Base-by-base conservation (phyloP, 441 rosid species). In the Syzygium malaccense region DNA sequence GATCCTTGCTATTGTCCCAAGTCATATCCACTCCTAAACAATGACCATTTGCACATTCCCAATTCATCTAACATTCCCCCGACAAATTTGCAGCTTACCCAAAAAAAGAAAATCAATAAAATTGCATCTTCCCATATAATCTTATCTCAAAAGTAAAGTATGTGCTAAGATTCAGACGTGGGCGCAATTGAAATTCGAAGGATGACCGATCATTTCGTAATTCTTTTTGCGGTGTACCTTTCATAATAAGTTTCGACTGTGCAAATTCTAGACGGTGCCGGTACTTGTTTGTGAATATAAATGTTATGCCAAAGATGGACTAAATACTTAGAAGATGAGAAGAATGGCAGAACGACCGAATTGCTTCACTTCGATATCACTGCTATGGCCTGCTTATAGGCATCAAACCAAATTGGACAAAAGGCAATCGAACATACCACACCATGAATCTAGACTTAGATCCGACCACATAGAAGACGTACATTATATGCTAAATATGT, bases 351-450 rank as follows among this genome's bases (percentile, higher is more conserved):
- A 64, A 30, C 5, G 75, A 6, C 4, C 1, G 5, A 37, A 37
- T 37, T 2, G 1, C 15, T 68, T 33, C 8, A 33, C 45, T 33
- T 68, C 13, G 28, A 33, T 33, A 12, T 19, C 28, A 20, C 0
- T 3, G 1, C 15, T 71, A 8, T 37, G 49, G 3, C 28, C 8
- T 71, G 5, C 11, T 10, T 37, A 19, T 71, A 37, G 28, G 80
- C 28, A 0, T 8, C 6, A 4, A 32, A 66, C 25, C 19, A 0
- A 30, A 30, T 30, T 0, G 3, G 5, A 13, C 6, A 13, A 71
- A 37, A 33, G 1, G 13, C 28, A 20, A 71, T 6, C 4, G 11
- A 10, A 33, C 10, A 10, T 20, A 33, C 15, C 15, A 37, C 11
- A 20, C 37, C 4, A 11, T 19, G 28, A 71, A 71, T 37, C 15